Conservation (phyloP, 2,329 filamentous ascomycete species). For the Botrytis pseudocinerea region DNA sequence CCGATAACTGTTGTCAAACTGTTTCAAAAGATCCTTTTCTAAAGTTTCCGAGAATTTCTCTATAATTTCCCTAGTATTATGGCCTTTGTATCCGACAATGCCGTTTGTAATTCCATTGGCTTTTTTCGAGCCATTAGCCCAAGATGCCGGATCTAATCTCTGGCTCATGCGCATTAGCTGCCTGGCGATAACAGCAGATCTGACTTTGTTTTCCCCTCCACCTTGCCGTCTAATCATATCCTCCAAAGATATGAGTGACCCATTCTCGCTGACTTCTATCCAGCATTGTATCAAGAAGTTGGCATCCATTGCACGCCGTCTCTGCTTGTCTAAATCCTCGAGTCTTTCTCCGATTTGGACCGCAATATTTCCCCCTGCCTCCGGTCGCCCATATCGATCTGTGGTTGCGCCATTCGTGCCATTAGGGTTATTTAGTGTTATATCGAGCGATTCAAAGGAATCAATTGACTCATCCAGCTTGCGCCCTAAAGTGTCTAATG, state of each 20-base stretch:
- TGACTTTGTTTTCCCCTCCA: conserved; percentile 86
- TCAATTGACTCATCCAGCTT: conserved; percentile 92
- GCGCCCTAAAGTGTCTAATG: conserved; percentile 79
- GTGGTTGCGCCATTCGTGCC: conserved; percentile 46
- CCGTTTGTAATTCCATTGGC: conserved; percentile 50
- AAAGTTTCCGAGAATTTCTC: conserved; percentile 96
- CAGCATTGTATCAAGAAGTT: conserved; percentile 96
- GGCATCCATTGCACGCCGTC: conserved; percentile 85
- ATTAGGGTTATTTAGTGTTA: conserved; percentile 68
- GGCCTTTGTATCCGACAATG: conserved; percentile 46
- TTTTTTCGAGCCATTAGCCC: conserved; percentile 60
- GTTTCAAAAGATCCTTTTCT: conserved; percentile 91
- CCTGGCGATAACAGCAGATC: conserved; percentile 88
- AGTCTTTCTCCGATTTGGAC: conserved; percentile 93
- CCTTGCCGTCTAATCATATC: conserved; percentile 78
- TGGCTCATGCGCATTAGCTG: conserved; percentile 94
- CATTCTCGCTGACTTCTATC: conserved; percentile 90
- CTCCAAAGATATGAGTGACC: conserved; percentile 82
- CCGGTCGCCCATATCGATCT: conserved; percentile 50
- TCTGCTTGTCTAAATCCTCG: conserved; percentile 91
- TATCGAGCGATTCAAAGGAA: conserved; percentile 87
- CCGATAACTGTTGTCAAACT: conserved; percentile 96
- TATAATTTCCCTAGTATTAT: conserved; percentile 80
- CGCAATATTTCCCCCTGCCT: conserved; percentile 78
- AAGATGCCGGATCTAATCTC: conserved; percentile 76